Conservation (phyloP, 805 yeast species). For the Saccharomycopsis vini region DNA sequence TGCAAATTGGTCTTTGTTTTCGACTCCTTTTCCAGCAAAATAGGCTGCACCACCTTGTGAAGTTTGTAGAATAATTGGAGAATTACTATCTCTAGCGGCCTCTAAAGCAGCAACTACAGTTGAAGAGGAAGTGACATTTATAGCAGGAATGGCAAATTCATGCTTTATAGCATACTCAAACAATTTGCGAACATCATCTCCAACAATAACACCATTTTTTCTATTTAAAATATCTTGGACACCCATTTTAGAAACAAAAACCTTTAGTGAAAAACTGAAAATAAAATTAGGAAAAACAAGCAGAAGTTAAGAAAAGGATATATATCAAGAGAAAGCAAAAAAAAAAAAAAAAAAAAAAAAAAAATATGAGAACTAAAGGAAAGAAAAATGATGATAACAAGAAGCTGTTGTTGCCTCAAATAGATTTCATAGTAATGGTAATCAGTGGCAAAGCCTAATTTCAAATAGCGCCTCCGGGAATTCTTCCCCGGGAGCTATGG, state of each 20-base stretch:
- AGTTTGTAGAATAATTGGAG: conserved; percentile 94
- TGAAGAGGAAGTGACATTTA: conserved; percentile 95
- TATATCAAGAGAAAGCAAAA: background rate
- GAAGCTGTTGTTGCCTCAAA: too few relatives aligned
- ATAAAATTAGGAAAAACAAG: too few relatives aligned
- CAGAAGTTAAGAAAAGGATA: background rate
- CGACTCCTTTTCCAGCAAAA: conserved; percentile 99
- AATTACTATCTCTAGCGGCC: conserved; percentile 89
- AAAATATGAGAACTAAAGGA: too few relatives aligned
- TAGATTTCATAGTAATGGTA: too few relatives aligned
- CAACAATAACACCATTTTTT: conserved; percentile 97
- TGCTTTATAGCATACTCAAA: conserved; percentile 90
- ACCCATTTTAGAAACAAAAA: conserved; percentile 49
- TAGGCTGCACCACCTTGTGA: conserved; percentile 99
- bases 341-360: background rate
- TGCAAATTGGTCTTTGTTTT: conserved; percentile 87
- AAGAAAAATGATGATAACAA: too few relatives aligned
- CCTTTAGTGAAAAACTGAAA: too few relatives aligned
- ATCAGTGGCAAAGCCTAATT: too few relatives aligned
- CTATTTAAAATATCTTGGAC: conserved; percentile 69
- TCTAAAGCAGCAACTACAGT: conserved; percentile 95
- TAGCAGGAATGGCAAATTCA: conserved; percentile 96
- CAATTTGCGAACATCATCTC: conserved; percentile 81
- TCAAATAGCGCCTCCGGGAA: too few relatives aligned
- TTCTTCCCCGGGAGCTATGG: too few relatives aligned